phyloP scores from a whole-genome alignment of 2,329 filamentous ascomycete genomes.

The Fusarium verticillioides region DNA sequence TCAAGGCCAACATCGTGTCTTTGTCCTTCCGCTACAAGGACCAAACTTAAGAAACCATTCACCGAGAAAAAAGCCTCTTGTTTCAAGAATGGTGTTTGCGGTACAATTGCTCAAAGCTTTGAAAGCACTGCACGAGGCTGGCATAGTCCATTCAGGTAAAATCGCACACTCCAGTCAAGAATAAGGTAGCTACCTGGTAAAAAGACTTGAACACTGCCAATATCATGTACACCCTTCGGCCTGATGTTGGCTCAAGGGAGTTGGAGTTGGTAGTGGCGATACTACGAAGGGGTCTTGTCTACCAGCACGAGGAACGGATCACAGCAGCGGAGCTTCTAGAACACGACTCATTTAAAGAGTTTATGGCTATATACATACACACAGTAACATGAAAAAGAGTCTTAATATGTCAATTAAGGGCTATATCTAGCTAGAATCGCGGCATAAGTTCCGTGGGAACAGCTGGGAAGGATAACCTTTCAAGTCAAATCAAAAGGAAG shows the following conservation, averaged over 20 bases:
- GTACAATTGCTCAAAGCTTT: fast-evolving
- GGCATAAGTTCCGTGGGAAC: no score
- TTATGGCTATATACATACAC: fast-evolving
- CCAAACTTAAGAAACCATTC: not conserved
- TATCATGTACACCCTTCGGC: not conserved
- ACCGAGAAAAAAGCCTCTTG: fast-evolving
- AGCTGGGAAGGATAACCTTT: no score
- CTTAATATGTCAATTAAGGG: no score
- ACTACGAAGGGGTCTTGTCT: not conserved
- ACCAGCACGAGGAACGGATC: not conserved
- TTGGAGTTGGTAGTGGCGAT: not conserved
- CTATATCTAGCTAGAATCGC: no score
- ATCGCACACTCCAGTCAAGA: fast-evolving
- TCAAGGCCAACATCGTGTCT: fast-evolving
- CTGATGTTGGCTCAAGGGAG: fast-evolving
- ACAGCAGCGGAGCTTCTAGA: not conserved
- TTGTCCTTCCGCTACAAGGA: not conserved
- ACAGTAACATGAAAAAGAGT: no score
- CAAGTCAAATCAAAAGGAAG: no score
- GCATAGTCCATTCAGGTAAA: not conserved
- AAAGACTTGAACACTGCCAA: not conserved
- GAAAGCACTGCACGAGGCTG: fast-evolving
- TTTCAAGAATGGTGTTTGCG: fast-evolving
- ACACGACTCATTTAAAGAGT: fast-evolving
- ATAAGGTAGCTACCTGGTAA: not conserved